Evolutionary conservation across 2,329 filamentous ascomycete genomes (phyloP), one percentile per base, ranked within the genome.

Genomic region (Fusarium sp.): DNA sequence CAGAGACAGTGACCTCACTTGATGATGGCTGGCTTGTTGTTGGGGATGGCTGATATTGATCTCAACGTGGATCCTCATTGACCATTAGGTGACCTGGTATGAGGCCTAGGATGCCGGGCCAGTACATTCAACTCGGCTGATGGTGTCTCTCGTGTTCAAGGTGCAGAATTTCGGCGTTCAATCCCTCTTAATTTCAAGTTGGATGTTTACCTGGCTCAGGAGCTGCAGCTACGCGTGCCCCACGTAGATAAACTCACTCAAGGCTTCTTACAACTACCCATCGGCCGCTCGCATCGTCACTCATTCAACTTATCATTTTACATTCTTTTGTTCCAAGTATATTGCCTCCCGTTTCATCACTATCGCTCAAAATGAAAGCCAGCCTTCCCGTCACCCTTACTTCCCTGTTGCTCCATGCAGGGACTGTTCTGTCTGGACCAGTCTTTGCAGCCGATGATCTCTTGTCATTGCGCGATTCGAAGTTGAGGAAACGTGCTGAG

Each of bases 171-270:
- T 64, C n/a, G 57, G 53, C 46, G 55, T 64, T 56, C 65, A 64
- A 72, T 50, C 50, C 54, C 38, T 46, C 49, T 54, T 27, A 44
- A 58, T 33, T 22, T 31, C 36, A 33, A 42, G 36, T 52, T 62
- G 35, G 41, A 29, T 54, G 44, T 61, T 47, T 52, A 35, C 35
- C 49, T 64, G 46, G 53, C 25, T 52, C 44, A 54, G 39, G 45
- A 55, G 46, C 62, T 69, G 74, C 62, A 67, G 67, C 25, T 47
- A 57, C 64, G 63, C 56, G 58, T 59, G 56, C 33, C 29, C 57
- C 29, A 71, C 62, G 65, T 77, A 76, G 73, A 75, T 77, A 77
- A 71, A 67, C 55, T 67, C 62, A 58, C 47, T 65, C 64, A 13
- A 45, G 31, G 39, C 44, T 61, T 57, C 6, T 50, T 35, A 29